phyloP scores from a whole-genome alignment of 331 rosid genomes.

The Rhamnella rubrinervis region DNA sequence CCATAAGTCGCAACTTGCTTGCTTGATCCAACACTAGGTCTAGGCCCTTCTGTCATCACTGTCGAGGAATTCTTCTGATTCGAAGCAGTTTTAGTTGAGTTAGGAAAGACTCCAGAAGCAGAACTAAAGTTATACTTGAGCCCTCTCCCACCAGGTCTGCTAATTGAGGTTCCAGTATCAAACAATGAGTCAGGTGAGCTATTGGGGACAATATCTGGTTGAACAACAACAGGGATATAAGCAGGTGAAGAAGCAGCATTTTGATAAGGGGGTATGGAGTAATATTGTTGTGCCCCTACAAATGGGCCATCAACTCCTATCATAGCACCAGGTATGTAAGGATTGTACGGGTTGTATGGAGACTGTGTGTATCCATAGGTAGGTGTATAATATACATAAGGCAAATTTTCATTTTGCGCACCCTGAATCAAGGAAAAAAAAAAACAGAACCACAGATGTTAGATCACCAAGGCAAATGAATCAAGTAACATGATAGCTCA shows the following conservation, averaged over 20 bases:
- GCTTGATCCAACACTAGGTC: slow-evolving; percentile 53
- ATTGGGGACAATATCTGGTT: slow-evolving; percentile 54
- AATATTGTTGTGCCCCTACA: slow-evolving; percentile 75
- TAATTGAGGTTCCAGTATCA: slow-evolving; percentile 50
- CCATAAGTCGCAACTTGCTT: slow-evolving; percentile 55
- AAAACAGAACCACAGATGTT: slow-evolving; percentile 17
- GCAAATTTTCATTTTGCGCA: slow-evolving; percentile 72
- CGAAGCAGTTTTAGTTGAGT: slow-evolving; percentile 51
- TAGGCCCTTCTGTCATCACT: slow-evolving; percentile 61
- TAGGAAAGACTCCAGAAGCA: slow-evolving; percentile 52
- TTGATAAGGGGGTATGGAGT: slow-evolving; percentile 62
- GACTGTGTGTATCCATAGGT: slow-evolving; percentile 97
- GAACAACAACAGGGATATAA: slow-evolving; percentile 62
- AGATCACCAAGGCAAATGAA: neutral
- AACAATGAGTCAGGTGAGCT: slow-evolving; percentile 50
- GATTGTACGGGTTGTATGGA: slow-evolving; percentile 95
- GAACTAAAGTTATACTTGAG: slow-evolving; percentile 50
- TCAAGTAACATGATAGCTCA: neutral
- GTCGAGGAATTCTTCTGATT: slow-evolving; percentile 51
- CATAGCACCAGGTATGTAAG: slow-evolving; percentile 95
- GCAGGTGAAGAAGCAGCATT: slow-evolving; percentile 61
- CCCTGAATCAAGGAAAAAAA: slow-evolving; percentile 49
- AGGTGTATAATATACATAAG: slow-evolving; percentile 92
- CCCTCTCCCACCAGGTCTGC: slow-evolving; percentile 69
- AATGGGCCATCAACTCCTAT: slow-evolving; percentile 74